phyloP scores from a whole-genome alignment of 441 rosid species.

The Erysimum cheiri region DNA sequence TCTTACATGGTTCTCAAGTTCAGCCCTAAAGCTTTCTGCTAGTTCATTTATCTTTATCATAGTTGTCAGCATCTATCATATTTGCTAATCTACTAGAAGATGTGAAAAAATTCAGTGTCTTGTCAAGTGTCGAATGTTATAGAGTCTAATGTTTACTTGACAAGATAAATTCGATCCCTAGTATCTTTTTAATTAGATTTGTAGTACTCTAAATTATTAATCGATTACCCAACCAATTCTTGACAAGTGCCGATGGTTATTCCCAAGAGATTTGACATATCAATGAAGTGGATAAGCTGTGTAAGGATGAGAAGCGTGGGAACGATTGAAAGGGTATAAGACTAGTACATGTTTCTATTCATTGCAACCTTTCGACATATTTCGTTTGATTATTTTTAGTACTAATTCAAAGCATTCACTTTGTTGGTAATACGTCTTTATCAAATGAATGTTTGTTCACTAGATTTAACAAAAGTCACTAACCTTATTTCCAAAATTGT shows the following conservation, averaged over 20 bases:
- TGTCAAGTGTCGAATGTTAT: background rate
- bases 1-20: background rate
- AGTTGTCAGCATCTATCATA: background rate
- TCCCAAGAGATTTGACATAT: constrained; percentile 33
- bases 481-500: constrained; percentile 4
- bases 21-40: background rate
- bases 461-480: constrained; percentile 11
- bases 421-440: constrained; percentile 19
- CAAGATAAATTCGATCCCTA: background rate
- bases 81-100: background rate
- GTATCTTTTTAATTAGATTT: background rate
- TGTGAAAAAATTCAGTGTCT: background rate
- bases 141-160: background rate
- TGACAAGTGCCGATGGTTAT: constrained; percentile 4
- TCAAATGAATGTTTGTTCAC: constrained; percentile 4
- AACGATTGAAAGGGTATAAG: constrained; percentile 22
- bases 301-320: constrained; percentile 63
- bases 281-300: constrained; percentile 56
- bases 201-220: too few relatives aligned
- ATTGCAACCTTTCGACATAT: constrained; percentile 17
- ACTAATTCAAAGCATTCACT: background rate
- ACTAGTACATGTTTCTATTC: constrained; percentile 13
- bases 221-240: background rate
- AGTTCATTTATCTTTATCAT: background rate
- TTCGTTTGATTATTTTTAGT: background rate